Evolutionary conservation across 768 basidiomycete species (phyloP).

Genomic region (Xerocomus potaroensis): DNA sequence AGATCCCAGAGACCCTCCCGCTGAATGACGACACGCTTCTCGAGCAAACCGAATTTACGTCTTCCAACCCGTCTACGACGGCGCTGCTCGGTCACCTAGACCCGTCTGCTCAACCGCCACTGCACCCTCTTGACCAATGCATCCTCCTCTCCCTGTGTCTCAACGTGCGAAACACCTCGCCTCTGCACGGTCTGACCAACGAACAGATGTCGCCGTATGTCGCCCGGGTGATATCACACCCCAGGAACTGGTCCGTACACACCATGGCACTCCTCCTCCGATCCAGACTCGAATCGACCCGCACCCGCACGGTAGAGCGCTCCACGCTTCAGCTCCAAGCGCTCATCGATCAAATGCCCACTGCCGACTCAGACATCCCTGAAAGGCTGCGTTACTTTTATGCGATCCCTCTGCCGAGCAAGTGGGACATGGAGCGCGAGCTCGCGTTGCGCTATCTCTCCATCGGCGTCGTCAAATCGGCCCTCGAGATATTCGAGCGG

Average conservation of each 20-base stretch:
- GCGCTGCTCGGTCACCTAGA: conserved; percentile 66
- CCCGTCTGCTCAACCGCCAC: conserved; percentile 76
- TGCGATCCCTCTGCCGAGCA: conserved; percentile 75
- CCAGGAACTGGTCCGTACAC: conserved; percentile 93
- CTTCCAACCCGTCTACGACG: conserved; percentile 49
- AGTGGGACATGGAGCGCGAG: conserved; percentile 93
- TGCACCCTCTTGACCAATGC: conserved; percentile 92
- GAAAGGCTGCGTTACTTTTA: conserved; percentile 83
- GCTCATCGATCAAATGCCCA: conserved; percentile 95
- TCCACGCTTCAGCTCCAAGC: conserved; percentile 91
- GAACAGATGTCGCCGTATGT: conserved; percentile 95
- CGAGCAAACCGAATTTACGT: conserved; percentile 90
- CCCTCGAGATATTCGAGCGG: conserved; percentile 89
- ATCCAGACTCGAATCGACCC: conserved; percentile 81
- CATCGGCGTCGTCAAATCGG: conserved; percentile 85
- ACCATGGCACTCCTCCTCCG: conserved; percentile 95
- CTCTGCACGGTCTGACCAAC: conserved; percentile 81
- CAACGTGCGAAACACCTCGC: conserved; percentile 85
- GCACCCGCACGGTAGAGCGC: conserved; percentile 91
- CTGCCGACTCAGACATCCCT: conserved; percentile 64
- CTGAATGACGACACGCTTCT: conserved; percentile 96
- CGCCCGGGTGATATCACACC: conserved; percentile 81
- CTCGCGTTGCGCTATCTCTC: conserved; percentile 78
- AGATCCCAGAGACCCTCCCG: conserved; percentile 78
- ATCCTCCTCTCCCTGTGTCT: conserved; percentile 89